A percentile compares a stretch with the other conserved stretches of the same genome.
These are phyloP conservation scores for Cynanchum wilfordii DNA, from an alignment of 257 asterid genomes.

Conservation along the genomic window DNA sequence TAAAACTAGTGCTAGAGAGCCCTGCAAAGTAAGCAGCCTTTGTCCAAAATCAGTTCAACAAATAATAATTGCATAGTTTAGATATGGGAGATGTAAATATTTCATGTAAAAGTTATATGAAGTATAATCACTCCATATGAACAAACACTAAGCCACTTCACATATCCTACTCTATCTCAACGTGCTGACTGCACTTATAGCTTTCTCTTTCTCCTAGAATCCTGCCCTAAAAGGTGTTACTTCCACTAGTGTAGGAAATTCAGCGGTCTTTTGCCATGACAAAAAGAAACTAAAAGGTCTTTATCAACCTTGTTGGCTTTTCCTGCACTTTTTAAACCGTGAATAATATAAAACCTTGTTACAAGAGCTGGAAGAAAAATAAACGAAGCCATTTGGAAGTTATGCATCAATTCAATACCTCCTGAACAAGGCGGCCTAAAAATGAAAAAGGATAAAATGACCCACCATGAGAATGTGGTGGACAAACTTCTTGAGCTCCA, in stretches of 20 bases:
- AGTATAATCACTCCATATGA: neutral
- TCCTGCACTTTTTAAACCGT: too few relatives aligned
- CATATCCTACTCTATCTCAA: neutral
- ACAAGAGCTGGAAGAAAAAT: too few relatives aligned
- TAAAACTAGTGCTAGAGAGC: neutral
- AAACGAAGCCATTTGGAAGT: too few relatives aligned
- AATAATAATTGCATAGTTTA: neutral
- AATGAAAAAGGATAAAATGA: too few relatives aligned
- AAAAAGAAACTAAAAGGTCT: neutral
- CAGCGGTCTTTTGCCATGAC: neutral
- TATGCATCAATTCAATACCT: too few relatives aligned
- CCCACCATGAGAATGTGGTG: neutral
- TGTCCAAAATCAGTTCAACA: neutral
- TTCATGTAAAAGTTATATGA: neutral
- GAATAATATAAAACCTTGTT: too few relatives aligned
- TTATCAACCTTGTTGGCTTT: too few relatives aligned
- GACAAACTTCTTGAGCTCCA: neutral
- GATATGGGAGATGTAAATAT: neutral
- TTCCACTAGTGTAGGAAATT: neutral
- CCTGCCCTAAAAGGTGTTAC: neutral
- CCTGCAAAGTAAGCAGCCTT: neutral
- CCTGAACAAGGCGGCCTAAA: neutral
- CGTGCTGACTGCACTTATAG: neutral
- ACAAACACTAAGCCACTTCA: neutral
- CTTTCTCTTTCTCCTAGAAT: too few relatives aligned